These are phyloP conservation scores for Zygosaccharomyces sapae DNA, from an alignment of 1,139 yeast genomes.

Conservation along the genomic window DNA sequence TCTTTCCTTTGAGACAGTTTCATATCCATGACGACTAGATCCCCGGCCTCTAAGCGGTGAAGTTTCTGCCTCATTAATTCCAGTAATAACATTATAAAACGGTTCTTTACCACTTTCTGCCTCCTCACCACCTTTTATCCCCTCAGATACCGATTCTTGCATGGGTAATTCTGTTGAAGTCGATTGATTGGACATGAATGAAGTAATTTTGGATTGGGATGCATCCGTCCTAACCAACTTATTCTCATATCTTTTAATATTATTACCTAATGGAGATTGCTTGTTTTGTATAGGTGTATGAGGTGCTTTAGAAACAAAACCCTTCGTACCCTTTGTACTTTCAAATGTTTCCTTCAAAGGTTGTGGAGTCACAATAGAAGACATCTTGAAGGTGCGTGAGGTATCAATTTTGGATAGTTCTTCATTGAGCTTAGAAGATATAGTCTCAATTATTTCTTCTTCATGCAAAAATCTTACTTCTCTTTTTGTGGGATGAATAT, in stretches of 20 bases:
- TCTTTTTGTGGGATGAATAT: constrained; percentile 91
- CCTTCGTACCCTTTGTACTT: constrained; percentile 11
- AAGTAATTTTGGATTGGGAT: constrained; percentile 54
- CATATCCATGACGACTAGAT: constrained; percentile 10
- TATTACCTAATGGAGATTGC: constrained; percentile 22
- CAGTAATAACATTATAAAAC: constrained; percentile 1
- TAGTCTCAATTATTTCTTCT: constrained; percentile 70
- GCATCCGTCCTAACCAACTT: constrained; percentile 74
- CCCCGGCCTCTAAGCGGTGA: background rate
- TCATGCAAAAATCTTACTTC: constrained; percentile 86
- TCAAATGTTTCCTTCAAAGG: constrained; percentile 4
- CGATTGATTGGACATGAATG: constrained; percentile 37
- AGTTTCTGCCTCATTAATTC: constrained; percentile 3
- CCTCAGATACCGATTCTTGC: background rate
- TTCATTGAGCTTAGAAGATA: constrained; percentile 50
- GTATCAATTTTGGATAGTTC: constrained; percentile 58
- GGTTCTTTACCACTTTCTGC: constrained; percentile 4
- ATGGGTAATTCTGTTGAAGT: background rate
- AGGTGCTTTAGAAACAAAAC: constrained; percentile 6
- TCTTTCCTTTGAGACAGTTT: constrained; percentile 26
- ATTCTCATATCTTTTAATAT: constrained; percentile 48
- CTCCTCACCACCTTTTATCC: constrained; percentile 5
- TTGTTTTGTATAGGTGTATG: constrained; percentile 21
- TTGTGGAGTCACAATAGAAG: constrained; percentile 38
- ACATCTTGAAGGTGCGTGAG: constrained; percentile 66